phyloP scores from a whole-genome alignment of 306 rosid genomes.

The Citrullus mucosospermus region DNA sequence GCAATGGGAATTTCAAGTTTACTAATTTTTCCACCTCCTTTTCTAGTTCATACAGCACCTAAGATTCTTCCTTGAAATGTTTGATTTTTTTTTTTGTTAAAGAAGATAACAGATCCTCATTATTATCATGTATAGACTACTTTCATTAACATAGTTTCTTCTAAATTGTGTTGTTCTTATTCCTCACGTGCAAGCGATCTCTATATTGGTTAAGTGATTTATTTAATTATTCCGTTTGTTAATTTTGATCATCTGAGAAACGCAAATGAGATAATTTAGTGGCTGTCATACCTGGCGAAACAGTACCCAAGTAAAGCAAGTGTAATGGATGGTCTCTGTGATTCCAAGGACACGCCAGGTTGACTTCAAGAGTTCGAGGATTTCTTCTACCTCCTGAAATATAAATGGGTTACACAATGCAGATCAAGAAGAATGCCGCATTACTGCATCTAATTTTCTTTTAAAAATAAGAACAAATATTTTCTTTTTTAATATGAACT shows the following conservation, averaged over 20 bases:
- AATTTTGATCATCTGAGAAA: not conserved
- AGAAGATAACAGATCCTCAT: not conserved
- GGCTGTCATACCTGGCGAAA: constrained; percentile 69
- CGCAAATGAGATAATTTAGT: constrained; percentile 1
- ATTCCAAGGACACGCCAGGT: constrained; percentile 98
- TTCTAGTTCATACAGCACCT: not conserved
- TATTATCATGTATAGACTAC: not conserved
- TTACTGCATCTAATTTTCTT: not conserved
- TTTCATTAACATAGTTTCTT: not conserved
- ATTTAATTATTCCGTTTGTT: not conserved
- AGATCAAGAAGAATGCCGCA: not conserved
- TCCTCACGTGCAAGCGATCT: not conserved
- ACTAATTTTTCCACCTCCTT: not conserved
- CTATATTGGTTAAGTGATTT: not conserved
- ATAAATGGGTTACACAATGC: constrained; percentile 6
- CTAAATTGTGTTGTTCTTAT: not conserved
- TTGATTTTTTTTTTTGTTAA: not conserved
- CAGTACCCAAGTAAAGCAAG: constrained; percentile 94
- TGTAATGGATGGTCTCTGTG: constrained; percentile 86
- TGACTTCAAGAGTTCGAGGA: constrained; percentile 91
- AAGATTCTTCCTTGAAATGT: not conserved
- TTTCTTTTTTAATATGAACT: not conserved
- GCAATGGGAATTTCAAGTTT: not conserved
- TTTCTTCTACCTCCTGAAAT: constrained; percentile 90
- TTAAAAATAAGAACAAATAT: not conserved